Conservation (phyloP, 176 grass and related monocot genomes). For the Miscanthus lutarioriparius region DNA sequence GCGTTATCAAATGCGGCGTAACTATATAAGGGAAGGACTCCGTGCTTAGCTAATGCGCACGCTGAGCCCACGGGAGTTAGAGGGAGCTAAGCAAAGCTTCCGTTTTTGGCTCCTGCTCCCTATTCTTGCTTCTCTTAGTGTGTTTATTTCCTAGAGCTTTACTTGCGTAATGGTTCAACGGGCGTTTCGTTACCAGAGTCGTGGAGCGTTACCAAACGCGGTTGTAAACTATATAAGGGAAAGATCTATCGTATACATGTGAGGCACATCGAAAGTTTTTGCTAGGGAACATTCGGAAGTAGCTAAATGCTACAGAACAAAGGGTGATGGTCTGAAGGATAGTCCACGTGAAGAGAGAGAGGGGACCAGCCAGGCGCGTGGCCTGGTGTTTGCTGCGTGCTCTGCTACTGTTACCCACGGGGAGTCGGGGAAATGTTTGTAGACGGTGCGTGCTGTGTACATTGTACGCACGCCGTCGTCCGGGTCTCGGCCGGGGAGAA, state of each 20-base stretch:
- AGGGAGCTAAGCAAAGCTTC: too few species aligned
- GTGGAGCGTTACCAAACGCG: too few species aligned
- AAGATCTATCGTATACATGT: not conserved
- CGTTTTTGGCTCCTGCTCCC: too few species aligned
- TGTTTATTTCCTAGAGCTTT: too few species aligned
- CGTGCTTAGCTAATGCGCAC: too few species aligned
- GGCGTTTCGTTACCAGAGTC: too few species aligned
- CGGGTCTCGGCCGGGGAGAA: not conserved
- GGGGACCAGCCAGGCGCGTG: not conserved
- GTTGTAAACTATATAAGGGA: too few species aligned
- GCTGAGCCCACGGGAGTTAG: too few species aligned
- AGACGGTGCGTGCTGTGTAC: not conserved
- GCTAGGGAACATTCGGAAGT: slow-evolving; percentile 38
- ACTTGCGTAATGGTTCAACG: too few species aligned
- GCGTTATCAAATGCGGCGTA: too few species aligned
- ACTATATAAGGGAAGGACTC: too few species aligned
- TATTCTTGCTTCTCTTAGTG: too few species aligned
- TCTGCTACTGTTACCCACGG: not conserved
- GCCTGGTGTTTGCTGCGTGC: not conserved
- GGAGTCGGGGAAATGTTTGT: not conserved
- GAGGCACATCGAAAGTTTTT: slow-evolving; percentile 5
- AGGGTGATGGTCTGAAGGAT: not conserved
- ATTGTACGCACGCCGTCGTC: not conserved
- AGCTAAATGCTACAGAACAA: slow-evolving; percentile 54
- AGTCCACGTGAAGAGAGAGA: slow-evolving; percentile 39